A percentile compares a stretch with the other conserved stretches of the same genome.
Conservation (phyloP, 1,284 basidiomycete species). For the Peniophora sp. region DNA sequence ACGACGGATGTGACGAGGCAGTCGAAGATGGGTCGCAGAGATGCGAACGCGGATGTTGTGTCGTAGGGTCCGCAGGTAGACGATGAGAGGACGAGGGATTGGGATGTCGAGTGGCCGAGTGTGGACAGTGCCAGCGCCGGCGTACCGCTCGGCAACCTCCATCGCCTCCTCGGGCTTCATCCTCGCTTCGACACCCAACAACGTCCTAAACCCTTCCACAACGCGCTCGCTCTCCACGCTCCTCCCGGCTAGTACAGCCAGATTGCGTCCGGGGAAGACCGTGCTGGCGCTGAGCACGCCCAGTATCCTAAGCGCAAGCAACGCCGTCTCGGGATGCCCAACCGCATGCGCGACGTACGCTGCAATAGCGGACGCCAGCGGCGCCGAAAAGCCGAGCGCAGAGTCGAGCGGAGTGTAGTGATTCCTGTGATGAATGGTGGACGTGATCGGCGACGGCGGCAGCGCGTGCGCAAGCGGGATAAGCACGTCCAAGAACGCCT, state of each 20-base stretch:
- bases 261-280: constrained; percentile 43
- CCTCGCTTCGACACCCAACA: constrained; percentile 56
- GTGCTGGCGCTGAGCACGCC: constrained; percentile 54
- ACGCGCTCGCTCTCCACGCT: constrained; percentile 86
- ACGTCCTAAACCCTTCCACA: constrained; percentile 67
- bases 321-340: constrained; percentile 64
- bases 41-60: constrained; percentile 11
- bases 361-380: constrained; percentile 78
- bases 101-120: background rate
- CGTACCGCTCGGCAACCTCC: constrained; percentile 48
- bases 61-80: no score
- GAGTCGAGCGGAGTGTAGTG: constrained; percentile 75
- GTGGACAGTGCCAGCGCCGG: constrained; percentile 52
- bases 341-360: constrained; percentile 68
- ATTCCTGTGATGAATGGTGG: constrained; percentile 55
- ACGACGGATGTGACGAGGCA: constrained; percentile 73
- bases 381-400: constrained; percentile 68
- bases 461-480: constrained; percentile 72
- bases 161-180: constrained; percentile 57
- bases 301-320: constrained; percentile 79
- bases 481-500: constrained; percentile 85
- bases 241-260: constrained; percentile 77
- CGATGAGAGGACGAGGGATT: background rate
- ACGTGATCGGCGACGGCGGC: constrained; percentile 43
- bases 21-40: constrained; percentile 64